These are phyloP conservation scores for Magnusiomyces sp. DNA, from an alignment of 1,139 yeast species.

Conservation along the genomic window DNA sequence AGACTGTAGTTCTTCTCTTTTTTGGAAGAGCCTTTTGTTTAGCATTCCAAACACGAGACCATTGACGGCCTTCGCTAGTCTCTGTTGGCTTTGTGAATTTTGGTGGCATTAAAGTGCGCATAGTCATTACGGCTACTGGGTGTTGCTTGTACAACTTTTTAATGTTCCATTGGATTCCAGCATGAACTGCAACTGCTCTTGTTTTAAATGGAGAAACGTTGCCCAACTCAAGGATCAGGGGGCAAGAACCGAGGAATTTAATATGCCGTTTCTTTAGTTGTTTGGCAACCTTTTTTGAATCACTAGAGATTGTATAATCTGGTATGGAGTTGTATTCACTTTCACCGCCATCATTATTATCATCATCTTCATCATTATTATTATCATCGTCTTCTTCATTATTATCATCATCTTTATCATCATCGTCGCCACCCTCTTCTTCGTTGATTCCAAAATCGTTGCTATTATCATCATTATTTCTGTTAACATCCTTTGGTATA, in stretches of 20 bases:
- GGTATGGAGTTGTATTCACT: constrained; percentile 8
- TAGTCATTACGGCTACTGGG: constrained; percentile 51
- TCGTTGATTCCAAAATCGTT: neutral
- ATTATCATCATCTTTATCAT: too few relatives aligned
- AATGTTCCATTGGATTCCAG: constrained; percentile 62
- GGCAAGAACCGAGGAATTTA: constrained; percentile 48
- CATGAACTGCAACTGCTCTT: constrained; percentile 67
- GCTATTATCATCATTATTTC: constrained; percentile 1
- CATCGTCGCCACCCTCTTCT: neutral
- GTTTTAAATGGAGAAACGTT: constrained; percentile 42
- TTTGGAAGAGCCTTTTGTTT: constrained; percentile 31
- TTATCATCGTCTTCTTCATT: neutral
- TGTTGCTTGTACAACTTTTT: constrained; percentile 47
- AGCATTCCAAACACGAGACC: constrained; percentile 58
- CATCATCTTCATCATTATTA: constrained; percentile 9
- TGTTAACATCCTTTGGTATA: constrained; percentile 2
- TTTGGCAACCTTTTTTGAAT: constrained; percentile 46
- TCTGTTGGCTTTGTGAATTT: constrained; percentile 46
- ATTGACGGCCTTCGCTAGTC: constrained; percentile 42
- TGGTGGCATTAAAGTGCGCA: constrained; percentile 55
- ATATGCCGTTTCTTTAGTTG: constrained; percentile 53
- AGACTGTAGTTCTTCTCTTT: constrained; percentile 42
- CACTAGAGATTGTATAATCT: neutral
- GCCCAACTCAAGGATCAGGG: constrained; percentile 57
- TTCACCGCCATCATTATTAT: constrained; percentile 15